These are phyloP conservation scores for Trichaptum fuscoviolaceum DNA, from an alignment of 768 basidiomycete genomes.

Conservation along the genomic window DNA sequence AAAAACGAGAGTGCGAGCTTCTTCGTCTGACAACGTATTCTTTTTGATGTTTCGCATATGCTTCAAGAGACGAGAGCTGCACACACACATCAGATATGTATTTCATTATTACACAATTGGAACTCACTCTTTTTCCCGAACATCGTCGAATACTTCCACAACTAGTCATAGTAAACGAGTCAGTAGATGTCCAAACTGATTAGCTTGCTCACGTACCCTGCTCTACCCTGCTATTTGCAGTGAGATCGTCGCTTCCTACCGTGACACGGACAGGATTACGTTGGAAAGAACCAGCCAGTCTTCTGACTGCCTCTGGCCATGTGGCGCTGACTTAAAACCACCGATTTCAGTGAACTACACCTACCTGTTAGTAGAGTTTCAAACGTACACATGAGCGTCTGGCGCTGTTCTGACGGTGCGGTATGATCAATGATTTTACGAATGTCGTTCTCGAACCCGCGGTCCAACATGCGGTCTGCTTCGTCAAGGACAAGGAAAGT, in stretches of 20 bases:
- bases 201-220: constrained; percentile 40
- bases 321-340: constrained; percentile 80
- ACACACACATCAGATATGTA: background rate
- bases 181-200: background rate
- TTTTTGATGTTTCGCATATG: constrained; percentile 58
- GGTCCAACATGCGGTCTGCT: constrained; percentile 97
- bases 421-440: constrained; percentile 78
- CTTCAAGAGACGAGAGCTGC: constrained; percentile 54
- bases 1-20: constrained; percentile 82
- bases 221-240: constrained; percentile 90
- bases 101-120: background rate
- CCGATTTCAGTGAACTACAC: background rate
- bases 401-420: constrained; percentile 62
- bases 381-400: constrained; percentile 90
- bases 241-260: constrained; percentile 92
- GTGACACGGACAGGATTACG: constrained; percentile 82
- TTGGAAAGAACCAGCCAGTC: constrained; percentile 85
- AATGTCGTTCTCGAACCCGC: constrained; percentile 98
- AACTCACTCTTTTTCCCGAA: constrained; percentile 80
- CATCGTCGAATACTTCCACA: constrained; percentile 88
- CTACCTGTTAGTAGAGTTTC: background rate
- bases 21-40: constrained; percentile 38
- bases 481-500: constrained; percentile 93
- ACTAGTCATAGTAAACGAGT: constrained; percentile 21
- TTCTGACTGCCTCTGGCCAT: constrained; percentile 93